Evolutionary conservation across 495 filamentous ascomycete species (phyloP), one percentile per base, ranked within the genome.

Genomic region (Neurospora tetraspora): DNA sequence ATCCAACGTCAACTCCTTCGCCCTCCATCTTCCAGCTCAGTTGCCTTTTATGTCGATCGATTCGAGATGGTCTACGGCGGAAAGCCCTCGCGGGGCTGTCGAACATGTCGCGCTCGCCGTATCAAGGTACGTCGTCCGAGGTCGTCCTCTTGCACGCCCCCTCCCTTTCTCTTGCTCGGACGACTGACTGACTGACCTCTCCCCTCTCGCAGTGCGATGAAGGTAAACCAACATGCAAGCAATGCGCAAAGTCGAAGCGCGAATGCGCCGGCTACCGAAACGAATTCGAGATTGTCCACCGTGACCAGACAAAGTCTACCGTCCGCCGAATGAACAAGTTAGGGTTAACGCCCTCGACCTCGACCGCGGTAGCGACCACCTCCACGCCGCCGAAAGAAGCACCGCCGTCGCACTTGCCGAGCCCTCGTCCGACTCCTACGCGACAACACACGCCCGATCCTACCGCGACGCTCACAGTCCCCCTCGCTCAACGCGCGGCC

Each of bases 81-180:
- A 71, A 91, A 90, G 79, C 91, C 91, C 69, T 91, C 89, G 71
- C 85, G 88, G 82, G 90, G 89, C 69, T 93, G 91, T 78, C 88
- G 89, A 77, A 89, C 90, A 77, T 93, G 91, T 76, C 85, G 90
- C 74, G 84, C 86, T 16, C 86, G 89, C 73, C 88, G 91, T 77
- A 91, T 87, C 84, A 93, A 90, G 89, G 91, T 91, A 81, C 70
- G 84, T 73, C 53, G 27, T 65, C 27, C n/a, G n/a, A n/a, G n/a
- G n/a, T n/a, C n/a, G n/a, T n/a, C n/a, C n/a, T n/a, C n/a, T n/a
- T n/a, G n/a, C n/a, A n/a, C n/a, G n/a, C n/a, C n/a, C n/a, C n/a
- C n/a, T n/a, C n/a, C n/a, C n/a, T n/a, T n/a, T n/a, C 14, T 34
- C 53, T 61, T 34, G 23, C 23, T 14, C 47, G 11, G 37, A 43